A percentile compares a stretch with the other conserved stretches of the same genome.
Conservation (phyloP, 495 filamentous ascomycete species). For the Aspergillus wentii region DNA sequence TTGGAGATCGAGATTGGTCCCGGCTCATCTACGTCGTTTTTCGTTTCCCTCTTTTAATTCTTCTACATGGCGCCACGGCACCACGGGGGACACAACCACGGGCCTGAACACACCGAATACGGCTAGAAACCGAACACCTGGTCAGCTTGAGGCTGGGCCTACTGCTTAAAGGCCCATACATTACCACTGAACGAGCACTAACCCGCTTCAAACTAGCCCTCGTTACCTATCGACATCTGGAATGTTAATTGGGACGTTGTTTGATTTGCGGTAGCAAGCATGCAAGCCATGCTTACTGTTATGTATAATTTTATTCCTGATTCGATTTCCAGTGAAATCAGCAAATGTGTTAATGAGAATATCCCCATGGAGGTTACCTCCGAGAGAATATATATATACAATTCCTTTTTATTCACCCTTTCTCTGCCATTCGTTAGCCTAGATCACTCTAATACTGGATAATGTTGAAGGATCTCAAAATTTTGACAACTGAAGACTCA, state of each 20-base stretch:
- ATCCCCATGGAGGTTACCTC: too few species aligned
- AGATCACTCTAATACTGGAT: too few species aligned
- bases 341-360: too few species aligned
- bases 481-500: too few species aligned
- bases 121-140: slow-evolving; percentile 18
- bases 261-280: slow-evolving; percentile 14
- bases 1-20: slow-evolving; percentile 16
- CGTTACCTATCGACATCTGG: slow-evolving; percentile 24
- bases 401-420: too few species aligned
- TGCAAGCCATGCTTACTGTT: slow-evolving; percentile 9
- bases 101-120: not conserved
- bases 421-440: too few species aligned
- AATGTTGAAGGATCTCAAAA: too few species aligned
- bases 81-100: not conserved
- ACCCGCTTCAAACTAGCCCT: slow-evolving; percentile 3
- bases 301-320: slow-evolving; percentile 7
- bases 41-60: not conserved
- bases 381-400: too few species aligned
- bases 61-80: not conserved
- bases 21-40: slow-evolving; percentile 13
- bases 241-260: slow-evolving; percentile 20
- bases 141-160: slow-evolving; percentile 30
- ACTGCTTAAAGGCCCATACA: not conserved
- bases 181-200: too few species aligned
- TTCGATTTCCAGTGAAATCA: too few species aligned